Base-by-base conservation (phyloP, 768 basidiomycete genomes). In the Lactarius trivialis region DNA sequence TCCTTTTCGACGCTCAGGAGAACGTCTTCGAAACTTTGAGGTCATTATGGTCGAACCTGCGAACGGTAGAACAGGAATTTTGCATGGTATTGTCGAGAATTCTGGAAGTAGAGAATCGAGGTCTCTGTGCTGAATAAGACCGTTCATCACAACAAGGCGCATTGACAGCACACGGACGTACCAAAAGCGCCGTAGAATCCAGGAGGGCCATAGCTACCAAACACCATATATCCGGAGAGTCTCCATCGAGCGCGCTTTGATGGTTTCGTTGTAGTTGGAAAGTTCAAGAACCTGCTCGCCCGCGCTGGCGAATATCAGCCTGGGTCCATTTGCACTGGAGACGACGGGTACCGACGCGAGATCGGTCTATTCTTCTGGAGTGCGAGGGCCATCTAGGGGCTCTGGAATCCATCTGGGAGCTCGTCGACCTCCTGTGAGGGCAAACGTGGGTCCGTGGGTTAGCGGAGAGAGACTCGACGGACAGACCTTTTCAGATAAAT, bases 21-120 rank as follows among this genome's bases (percentile, higher is more conserved):
- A 8, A 94, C 90, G n/a, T 92, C 86, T 74, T 98, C 96, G 39
- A 99, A 81, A 66, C 89, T 91, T 86, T 85, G 72, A 94, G 79
- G 70, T 98, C 95, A 68, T 96, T 97, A 72, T 98, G 97, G 68
- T 98, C 95, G 72, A 84, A 99, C 92, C 93, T 98, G 58, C 91
- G 84, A 36, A 98, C 84, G 1, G 89, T 93, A 7, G 87, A 91
- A 96, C 91, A 0, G 97, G 93, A 63, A 98, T 97, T 69, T 94
- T 93, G 17, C 93, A 96, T 3, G 91, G 85, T 66, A 93, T 85
- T 59, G 93, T 93, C 9, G 91, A 85, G 73, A 96, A 98, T 14
- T 86, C 88, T 76, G 96, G 0, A 94, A 88, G 73, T 98, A 98
- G 64, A 98, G 81, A 71, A 99, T 98, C n/a, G 89, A 77, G 3